Conservation (phyloP, 257 asterid species). For the Solanum microdontum region DNA sequence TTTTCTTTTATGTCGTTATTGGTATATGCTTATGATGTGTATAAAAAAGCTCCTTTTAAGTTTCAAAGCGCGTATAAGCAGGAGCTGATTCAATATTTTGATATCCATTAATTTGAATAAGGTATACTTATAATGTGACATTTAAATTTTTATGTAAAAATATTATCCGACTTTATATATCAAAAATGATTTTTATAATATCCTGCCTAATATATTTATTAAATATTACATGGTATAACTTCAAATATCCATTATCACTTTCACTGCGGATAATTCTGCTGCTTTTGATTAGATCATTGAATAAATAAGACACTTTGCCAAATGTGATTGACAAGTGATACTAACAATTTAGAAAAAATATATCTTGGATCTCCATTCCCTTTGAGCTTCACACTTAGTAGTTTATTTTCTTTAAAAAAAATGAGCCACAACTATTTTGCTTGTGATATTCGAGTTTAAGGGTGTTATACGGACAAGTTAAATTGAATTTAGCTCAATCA, state of each 20-base stretch:
- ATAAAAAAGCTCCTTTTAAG: neutral
- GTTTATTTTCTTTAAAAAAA: too few relatives aligned
- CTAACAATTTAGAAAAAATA: too few relatives aligned
- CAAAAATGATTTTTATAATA: neutral
- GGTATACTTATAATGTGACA: neutral
- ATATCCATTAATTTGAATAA: neutral
- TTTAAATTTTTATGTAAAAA: neutral
- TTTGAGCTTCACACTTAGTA: too few relatives aligned
- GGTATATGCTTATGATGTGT: neutral
- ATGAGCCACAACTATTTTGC: too few relatives aligned
- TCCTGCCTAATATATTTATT: neutral
- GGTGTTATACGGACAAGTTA: too few relatives aligned
- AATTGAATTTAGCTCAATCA: too few relatives aligned
- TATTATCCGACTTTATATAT: fast-evolving
- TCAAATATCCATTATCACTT: neutral
- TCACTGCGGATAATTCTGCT: too few relatives aligned
- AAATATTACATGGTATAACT: neutral
- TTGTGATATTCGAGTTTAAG: too few relatives aligned
- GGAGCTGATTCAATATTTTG: neutral
- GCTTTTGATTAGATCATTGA: neutral
- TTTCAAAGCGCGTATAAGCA: neutral
- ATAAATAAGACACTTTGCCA: neutral
- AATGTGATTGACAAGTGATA: neutral
- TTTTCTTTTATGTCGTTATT: neutral
- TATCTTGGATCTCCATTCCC: too few relatives aligned